Base-by-base conservation (phyloP, 768 basidiomycete genomes). In the Amanita exitialis region DNA sequence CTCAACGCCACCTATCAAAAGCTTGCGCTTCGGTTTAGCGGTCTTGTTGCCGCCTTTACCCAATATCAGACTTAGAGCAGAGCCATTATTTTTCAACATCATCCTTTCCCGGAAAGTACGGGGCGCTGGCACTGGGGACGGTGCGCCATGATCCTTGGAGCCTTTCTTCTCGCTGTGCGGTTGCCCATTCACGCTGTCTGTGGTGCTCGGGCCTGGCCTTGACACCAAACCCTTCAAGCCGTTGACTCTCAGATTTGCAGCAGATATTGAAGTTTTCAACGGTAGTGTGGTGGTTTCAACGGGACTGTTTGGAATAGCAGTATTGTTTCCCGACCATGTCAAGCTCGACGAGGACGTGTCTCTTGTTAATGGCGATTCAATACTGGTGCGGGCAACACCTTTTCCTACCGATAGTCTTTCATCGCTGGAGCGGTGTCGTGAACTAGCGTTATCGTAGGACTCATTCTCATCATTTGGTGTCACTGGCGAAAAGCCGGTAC, bases 11-110 rank as follows among this genome's bases (percentile, higher is more conserved):
- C 28, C 36, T 15, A 51, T 44, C 50, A 51, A 34, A 23, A 44
- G 42, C 20, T 41, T 43, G 18, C 50, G 50, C 34, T 51, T 51
- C 18, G 50, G 15, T 34, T 44, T 51, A 7, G 21, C 15, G 21
- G 21, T 34, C 41, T 51, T 44, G 18, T 36, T 51, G n/a, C 35
- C 35, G 10, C 50, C 23, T 20, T 34, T 43, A 25, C 42, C 50
- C 20, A 51, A 36, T 12, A 35, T 51, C 32, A 51, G 43, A 23
- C 50, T 51, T 3, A 51, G 39, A 7, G 50, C 30, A 8, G 50
- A 51, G 15, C 42, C 42, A 16, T 51, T 51, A 15, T 51, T 51
- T 27, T 51, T 51, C n/a, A 10, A 20, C 41, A 51, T 43, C 42
- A 51, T 51, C 18, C 50, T 37, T 16, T 49, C 50, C 39, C 20